These are phyloP conservation scores for Candida easanensis DNA, from an alignment of 805 yeast species.

Conservation along the genomic window DNA sequence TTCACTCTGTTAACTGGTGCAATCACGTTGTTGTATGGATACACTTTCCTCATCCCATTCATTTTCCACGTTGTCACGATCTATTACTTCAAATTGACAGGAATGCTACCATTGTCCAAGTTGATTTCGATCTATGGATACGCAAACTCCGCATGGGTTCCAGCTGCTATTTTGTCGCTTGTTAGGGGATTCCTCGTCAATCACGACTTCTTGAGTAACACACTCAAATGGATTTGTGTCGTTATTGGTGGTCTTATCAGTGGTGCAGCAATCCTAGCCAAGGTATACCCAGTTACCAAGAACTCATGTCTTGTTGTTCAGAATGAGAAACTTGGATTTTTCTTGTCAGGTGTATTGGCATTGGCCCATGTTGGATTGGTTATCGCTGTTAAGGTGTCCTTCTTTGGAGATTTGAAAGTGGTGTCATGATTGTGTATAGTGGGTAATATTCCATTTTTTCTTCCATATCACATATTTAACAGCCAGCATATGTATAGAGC, in stretches of 20 bases:
- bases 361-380: constrained; percentile 57
- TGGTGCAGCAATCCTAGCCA: constrained; percentile 51
- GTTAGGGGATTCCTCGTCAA: constrained; percentile 53
- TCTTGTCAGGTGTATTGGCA: constrained; percentile 40
- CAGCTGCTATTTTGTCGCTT: constrained; percentile 63
- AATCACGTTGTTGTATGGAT: constrained; percentile 70
- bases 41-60: constrained; percentile 65
- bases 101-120: constrained; percentile 50
- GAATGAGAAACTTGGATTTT: constrained; percentile 35
- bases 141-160: constrained; percentile 82
- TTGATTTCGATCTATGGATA: constrained; percentile 80
- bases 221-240: constrained; percentile 64
- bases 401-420: constrained; percentile 46
- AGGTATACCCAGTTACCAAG: constrained; percentile 39
- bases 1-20: constrained; percentile 66
- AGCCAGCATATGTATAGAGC: too few species aligned
- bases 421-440: constrained; percentile 15
- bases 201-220: constrained; percentile 39
- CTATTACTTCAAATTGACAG: constrained; percentile 51
- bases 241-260: constrained; percentile 58
- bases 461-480: too few species aligned
- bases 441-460: too few species aligned
- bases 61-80: constrained; percentile 49
- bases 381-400: constrained; percentile 60
- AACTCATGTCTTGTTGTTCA: constrained; percentile 33